phyloP scores from a whole-genome alignment of 805 yeast species.

The Ogataea philodendri region DNA sequence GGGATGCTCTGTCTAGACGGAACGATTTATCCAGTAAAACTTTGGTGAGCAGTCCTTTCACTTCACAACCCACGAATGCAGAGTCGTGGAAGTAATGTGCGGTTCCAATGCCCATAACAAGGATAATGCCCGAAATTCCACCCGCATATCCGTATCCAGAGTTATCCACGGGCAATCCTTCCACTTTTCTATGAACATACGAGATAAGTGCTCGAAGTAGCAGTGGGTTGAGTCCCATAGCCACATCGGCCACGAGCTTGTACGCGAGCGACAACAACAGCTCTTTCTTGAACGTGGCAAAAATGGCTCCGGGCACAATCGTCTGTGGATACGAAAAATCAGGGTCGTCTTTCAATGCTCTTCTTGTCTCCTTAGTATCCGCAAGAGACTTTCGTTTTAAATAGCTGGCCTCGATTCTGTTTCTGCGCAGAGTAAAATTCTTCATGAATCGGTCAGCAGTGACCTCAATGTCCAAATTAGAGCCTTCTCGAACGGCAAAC shows the following conservation, averaged over 20 bases:
- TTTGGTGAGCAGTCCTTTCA: conserved; percentile 68
- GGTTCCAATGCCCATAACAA: conserved; percentile 45
- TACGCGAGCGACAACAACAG: conserved; percentile 41
- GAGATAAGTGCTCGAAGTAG: conserved; percentile 61
- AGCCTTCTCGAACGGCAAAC: conserved; percentile 42
- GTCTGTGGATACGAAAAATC: conserved; percentile 42
- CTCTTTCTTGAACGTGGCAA: conserved; percentile 47
- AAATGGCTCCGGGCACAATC: conserved; percentile 47
- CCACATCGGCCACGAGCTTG: conserved; percentile 46
- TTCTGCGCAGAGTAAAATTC: conserved; percentile 34
- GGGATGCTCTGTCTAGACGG: conserved; percentile 54
- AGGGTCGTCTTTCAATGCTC: conserved; percentile 35
- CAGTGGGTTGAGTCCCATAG: conserved; percentile 61
- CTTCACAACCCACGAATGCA: conserved; percentile 65
- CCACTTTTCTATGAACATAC: conserved; percentile 54
- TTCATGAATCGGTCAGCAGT: conserved; percentile 36
- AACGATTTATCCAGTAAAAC: conserved; percentile 69
- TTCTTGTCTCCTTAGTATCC: conserved; percentile 38
- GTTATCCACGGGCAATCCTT: conserved; percentile 43
- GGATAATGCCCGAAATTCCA: conserved; percentile 60
- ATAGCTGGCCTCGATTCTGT: conserved; percentile 33
- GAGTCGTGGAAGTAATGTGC: conserved; percentile 66
- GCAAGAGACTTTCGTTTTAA: conserved; percentile 32
- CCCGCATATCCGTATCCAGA: conserved; percentile 75
- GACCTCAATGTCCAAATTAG: conserved; percentile 40